Evolutionary conservation across 352 stramenopile genomes (phyloP).

Genomic region (Pythium phragmiticola): DNA sequence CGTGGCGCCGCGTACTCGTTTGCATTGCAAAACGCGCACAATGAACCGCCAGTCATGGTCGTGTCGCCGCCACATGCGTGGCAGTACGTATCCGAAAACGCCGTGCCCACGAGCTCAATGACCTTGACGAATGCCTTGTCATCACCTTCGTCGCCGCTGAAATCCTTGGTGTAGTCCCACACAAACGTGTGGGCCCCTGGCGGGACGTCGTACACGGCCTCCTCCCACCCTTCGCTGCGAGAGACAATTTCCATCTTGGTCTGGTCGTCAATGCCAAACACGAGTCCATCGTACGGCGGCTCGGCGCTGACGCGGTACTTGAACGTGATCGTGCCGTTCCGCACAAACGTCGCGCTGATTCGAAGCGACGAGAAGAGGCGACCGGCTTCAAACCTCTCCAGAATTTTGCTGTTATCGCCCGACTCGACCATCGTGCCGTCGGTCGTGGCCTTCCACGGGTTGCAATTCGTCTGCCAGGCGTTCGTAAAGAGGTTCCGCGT

Average conservation of each 20-base stretch:
- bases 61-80: conserved; percentile 75
- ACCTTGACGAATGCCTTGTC: conserved; percentile 76
- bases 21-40: conserved; percentile 76
- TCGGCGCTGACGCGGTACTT: conserved; percentile 78
- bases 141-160: conserved; percentile 58
- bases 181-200: conserved; percentile 66
- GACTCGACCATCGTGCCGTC: conserved; percentile 66
- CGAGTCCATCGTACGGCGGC: conserved; percentile 67
- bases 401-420: conserved; percentile 68
- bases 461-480: conserved; percentile 74
- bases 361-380: conserved; percentile 75
- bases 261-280: conserved; percentile 73
- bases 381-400: conserved; percentile 57
- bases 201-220: conserved; percentile 51
- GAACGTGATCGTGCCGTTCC: conserved; percentile 71
- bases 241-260: conserved; percentile 53
- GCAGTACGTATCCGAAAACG: conserved; percentile 68
- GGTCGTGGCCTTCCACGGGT: conserved; percentile 56
- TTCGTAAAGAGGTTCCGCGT: conserved; percentile 77
- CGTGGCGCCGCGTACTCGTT: conserved; percentile 75
- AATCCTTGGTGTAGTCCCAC: conserved; percentile 86
- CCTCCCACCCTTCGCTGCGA: conserved; percentile 67
- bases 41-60: conserved; percentile 67
- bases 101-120: conserved; percentile 82
- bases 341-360: conserved; percentile 75